Conservation (phyloP, 495 filamentous ascomycete species). For the Melanomma pulvis-pyrius region DNA sequence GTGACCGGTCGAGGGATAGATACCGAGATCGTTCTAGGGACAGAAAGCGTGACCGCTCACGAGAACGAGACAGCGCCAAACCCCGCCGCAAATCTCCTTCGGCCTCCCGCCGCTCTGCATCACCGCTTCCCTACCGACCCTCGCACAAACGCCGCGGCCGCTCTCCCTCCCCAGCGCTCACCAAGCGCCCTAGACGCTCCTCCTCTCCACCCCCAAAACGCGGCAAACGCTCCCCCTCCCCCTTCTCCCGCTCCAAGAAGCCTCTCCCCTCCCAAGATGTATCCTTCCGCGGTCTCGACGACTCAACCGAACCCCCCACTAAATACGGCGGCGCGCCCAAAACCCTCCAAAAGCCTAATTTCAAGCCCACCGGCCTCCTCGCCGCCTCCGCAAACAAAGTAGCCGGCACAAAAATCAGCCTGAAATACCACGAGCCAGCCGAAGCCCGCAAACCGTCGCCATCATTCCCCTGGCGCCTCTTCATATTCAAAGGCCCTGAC, state of each 20-base stretch:
- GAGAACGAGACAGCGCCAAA: conserved; percentile 19
- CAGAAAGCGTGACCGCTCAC: conserved; percentile 18
- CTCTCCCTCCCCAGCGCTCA: not conserved
- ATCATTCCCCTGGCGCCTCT: conserved; percentile 81
- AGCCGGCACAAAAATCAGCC: conserved; percentile 64
- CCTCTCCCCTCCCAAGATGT: conserved; percentile 46
- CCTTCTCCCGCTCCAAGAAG: conserved; percentile 32
- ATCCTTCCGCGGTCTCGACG: conserved; percentile 40
- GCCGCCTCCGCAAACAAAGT: conserved; percentile 89
- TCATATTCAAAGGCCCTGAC: conserved; percentile 86
- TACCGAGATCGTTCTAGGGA: conserved; percentile 9
- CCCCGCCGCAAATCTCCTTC: conserved; percentile 6
- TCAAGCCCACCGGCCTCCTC: conserved; percentile 74
- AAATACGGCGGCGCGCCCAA: conserved; percentile 25
- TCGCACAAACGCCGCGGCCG: conserved; percentile 21
- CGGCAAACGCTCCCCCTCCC: conserved; percentile 24
- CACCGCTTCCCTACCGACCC: conserved; percentile 17
- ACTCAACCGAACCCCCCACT: conserved; percentile 17
- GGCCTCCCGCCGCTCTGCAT: conserved; percentile 15
- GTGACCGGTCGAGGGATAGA: conserved; percentile 1
- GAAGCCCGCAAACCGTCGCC: conserved; percentile 86
- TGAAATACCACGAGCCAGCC: conserved; percentile 95
- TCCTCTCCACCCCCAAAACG: conserved; percentile 3
- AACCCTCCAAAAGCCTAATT: conserved; percentile 77
- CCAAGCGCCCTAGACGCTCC: not conserved